phyloP scores from a whole-genome alignment of 2,329 filamentous ascomycete species.

The Paradendryphiella salina region DNA sequence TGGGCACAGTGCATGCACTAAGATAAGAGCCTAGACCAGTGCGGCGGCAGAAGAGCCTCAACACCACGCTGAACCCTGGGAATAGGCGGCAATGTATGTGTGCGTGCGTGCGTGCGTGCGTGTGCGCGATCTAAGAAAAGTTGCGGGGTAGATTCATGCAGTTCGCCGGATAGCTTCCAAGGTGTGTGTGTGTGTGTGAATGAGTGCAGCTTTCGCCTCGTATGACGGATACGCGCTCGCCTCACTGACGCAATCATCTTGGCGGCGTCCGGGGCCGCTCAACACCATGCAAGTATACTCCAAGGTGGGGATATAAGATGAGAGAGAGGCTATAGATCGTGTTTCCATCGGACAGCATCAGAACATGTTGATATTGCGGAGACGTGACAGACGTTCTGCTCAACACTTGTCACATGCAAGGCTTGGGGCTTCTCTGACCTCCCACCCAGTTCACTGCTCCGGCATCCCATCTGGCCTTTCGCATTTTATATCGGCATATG shows the following conservation, averaged over 20 bases:
- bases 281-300: not conserved
- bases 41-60: conserved; percentile 11
- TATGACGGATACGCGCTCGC: conserved; percentile 5
- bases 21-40: conserved; percentile 26
- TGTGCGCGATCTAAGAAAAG: not conserved
- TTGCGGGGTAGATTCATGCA: conserved; percentile 8
- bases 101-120: not conserved
- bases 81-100: not conserved
- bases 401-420: too few species aligned
- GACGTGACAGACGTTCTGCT: too few species aligned
- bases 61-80: conserved; percentile 16
- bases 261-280: not conserved
- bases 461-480: too few species aligned
- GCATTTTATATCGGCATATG: too few species aligned
- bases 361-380: too few species aligned
- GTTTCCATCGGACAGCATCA: too few species aligned
- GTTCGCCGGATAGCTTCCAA: not conserved
- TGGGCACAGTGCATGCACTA: conserved; percentile 15
- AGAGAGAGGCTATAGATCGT: too few species aligned
- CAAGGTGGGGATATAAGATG: too few species aligned
- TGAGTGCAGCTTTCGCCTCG: conserved; percentile 10
- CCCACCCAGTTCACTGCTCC: too few species aligned
- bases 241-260: conserved; percentile 13
- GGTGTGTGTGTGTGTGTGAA: not conserved
- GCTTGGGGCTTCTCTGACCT: too few species aligned